Conservation (phyloP, 108 stramenopile species). For the Pelagomonas calceolata region DNA sequence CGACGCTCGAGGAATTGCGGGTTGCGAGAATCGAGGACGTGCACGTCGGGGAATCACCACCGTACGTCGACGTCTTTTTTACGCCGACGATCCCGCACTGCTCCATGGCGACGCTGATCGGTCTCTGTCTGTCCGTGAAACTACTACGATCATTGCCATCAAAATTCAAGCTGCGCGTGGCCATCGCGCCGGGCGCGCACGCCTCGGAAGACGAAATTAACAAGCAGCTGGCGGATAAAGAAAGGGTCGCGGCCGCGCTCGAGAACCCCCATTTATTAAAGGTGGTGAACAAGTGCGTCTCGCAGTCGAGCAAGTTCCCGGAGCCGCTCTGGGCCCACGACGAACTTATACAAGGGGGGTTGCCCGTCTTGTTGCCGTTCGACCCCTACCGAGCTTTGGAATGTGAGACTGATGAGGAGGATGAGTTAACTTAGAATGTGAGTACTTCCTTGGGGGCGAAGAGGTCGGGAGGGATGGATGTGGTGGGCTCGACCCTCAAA, state of each 20-base stretch:
- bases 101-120: constrained; percentile 97
- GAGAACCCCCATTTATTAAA: constrained; percentile 90
- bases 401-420: too few relatives aligned
- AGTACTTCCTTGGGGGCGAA: too few relatives aligned
- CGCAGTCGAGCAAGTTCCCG: background rate
- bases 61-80: constrained; percentile 42
- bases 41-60: constrained; percentile 38
- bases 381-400: too few relatives aligned
- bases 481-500: too few relatives aligned
- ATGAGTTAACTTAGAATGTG: too few relatives aligned
- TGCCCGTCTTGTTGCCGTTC: too few relatives aligned
- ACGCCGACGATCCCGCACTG: constrained; percentile 94
- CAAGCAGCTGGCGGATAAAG: constrained; percentile 96
- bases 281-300: constrained; percentile 93
- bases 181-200: constrained; percentile 88
- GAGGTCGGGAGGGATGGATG: too few relatives aligned
- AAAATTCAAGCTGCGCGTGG: constrained; percentile 73
- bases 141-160: constrained; percentile 74
- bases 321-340: too few relatives aligned
- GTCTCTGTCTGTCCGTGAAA: constrained; percentile 86
- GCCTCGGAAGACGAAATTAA: constrained; percentile 85
- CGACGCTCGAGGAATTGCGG: constrained; percentile 89
- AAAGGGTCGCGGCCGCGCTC: constrained; percentile 91
- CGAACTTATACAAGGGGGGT: too few relatives aligned
- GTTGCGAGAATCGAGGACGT: constrained; percentile 73